Evolutionary conservation across 352 stramenopile species (phyloP), one percentile per base, ranked within the genome.

Genomic region (Globisporangium acanthophoron): DNA sequence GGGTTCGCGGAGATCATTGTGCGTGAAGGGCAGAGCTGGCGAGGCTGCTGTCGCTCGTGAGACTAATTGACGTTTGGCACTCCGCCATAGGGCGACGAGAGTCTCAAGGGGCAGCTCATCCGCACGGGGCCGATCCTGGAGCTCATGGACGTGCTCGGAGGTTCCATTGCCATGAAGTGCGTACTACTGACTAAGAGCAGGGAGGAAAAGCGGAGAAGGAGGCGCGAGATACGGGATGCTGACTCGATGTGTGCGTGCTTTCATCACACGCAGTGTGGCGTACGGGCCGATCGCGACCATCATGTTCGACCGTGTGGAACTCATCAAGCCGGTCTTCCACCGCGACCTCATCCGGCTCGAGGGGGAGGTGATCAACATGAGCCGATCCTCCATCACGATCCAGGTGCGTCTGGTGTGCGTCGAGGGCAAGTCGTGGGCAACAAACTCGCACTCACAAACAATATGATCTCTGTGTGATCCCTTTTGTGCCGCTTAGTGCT

Each of bases 1-100:
- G 73, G 70, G n/a, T 83, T 83, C 59, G 67, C 73, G 5, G 71
- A 85, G 43, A 80, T 85, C 46, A 78, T 85, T 20, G 76, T 85
- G 71, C 53, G 59, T 43, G 15, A 7, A 37, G n/a, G 27, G 24
- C 3, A 20, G 18, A n/a, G 15, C n/a, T 51, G 40, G 51, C 47
- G 16, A 8, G 13, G 15, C n/a, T 46, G 41, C 3, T 9, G 9
- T 44, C 9, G 39, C 39, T 44, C 13, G 39, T 44, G 39, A 13
- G 18, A 44, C 39, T 44, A 9, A 13, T 18, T 48, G 31, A 39
- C 31, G 15, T 20, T 7, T 18, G 9, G 15, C 29, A 46, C 43
- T 18, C 52, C 21, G 21, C 21, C 21, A 24, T 9, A 85, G 71
- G 75, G 73, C 35, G 73, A 81, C 20, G 75, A 79, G 37, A 78